These are phyloP conservation scores for Lagerstroemia speciosa DNA, from an alignment of 345 rosid species.

Conservation along the genomic window DNA sequence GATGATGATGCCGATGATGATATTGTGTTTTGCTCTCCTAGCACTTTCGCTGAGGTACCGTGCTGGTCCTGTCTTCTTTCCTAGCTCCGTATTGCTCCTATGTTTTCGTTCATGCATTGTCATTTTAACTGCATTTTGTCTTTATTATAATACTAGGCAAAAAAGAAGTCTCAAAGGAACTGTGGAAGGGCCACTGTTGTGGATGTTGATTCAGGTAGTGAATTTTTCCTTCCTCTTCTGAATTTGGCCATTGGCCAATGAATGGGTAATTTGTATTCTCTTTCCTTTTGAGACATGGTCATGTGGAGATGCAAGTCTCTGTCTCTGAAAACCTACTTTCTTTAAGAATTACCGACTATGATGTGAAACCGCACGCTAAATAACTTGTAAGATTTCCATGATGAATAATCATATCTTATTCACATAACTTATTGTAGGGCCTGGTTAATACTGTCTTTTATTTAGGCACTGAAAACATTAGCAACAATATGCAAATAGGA, in stretches of 20 bases:
- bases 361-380: background rate
- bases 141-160: constrained; percentile 44
- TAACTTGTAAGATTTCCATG: background rate
- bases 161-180: constrained; percentile 52
- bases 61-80: background rate
- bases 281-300: background rate
- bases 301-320: background rate
- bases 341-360: background rate
- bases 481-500: too few relatives aligned
- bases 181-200: constrained; percentile 29
- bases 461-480: too few relatives aligned
- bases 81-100: constrained; percentile 7
- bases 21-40: constrained; percentile 63
- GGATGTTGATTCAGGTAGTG: constrained; percentile 69
- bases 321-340: background rate
- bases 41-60: constrained; percentile 65
- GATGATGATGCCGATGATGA: constrained; percentile 51
- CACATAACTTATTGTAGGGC: background rate
- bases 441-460: background rate
- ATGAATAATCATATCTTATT: background rate
- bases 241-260: background rate
- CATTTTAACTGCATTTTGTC: constrained; percentile 10
- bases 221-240: background rate
- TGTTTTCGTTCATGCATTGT: background rate
- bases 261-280: background rate